Evolutionary conservation across 1,139 yeast species (phyloP), one percentile per base, ranked within the genome.

Genomic region (Blastobotrys niveus): DNA sequence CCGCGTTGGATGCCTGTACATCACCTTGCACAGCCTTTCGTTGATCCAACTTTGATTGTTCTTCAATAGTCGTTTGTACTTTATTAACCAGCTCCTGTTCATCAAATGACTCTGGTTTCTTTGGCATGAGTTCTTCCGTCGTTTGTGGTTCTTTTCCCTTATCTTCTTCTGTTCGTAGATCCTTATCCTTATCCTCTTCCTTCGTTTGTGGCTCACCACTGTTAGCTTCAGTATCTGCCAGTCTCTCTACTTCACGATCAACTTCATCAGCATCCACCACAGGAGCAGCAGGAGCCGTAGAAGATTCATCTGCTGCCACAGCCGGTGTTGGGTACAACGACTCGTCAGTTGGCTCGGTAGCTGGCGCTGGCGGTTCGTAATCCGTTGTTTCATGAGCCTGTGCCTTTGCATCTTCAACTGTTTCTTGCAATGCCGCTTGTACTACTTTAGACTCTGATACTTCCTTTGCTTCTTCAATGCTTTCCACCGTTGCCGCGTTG

Each of bases 381-480:
- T 18, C 20, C 3, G 17, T 24, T 3, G 36, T 17, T 18, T 33
- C 36, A 19, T 33, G 12, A 12, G 26, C 21, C 22, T 18, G 26
- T 15, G 21, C 24, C 27, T 32, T 38, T 26, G 32, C 30, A n/a
- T 9, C 36, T 36, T 43, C 38, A 18, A 34, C 29, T 10, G 34
- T 34, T 20, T 35, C 44, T 15, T 25, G 7, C 30, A 30, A 33
- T 22, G 35, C 40, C 14, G 40, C 18, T 3, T 27, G 31, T 21
- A 36, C 40, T 3, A 20, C 15, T 10, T 34, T 37, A 15, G 40
- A 34, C 8, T 38, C 35, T 2, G 35, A 17, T n/a, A 24, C 22
- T 27, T 34, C n/a, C 10, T 14, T 27, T 17, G 36, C 43, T 12
- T 17, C 37, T 12, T 25, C 33, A 2, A 22, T 31, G n/a, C 40